Evolutionary conservation across 495 filamentous ascomycete species (phyloP).

Genomic region (Daldinia loculata): DNA sequence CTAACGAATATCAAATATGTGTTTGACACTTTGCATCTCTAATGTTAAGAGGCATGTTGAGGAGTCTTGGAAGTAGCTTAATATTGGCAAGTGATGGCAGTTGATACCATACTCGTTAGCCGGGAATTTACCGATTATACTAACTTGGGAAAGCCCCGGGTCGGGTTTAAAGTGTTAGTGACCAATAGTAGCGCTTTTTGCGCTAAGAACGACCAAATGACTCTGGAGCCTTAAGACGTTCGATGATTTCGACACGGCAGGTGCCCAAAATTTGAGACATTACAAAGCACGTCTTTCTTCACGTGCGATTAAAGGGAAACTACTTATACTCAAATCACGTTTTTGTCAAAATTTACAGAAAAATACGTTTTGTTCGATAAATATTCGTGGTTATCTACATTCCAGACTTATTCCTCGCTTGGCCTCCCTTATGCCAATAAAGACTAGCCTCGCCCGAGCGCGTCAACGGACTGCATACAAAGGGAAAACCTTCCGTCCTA

Average conservation of each 20-base stretch:
- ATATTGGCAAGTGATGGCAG: neutral
- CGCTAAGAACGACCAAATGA: constrained; percentile 12
- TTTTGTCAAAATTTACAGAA: neutral
- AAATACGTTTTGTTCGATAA: constrained; percentile 14
- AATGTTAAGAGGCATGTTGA: neutral
- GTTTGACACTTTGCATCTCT: neutral
- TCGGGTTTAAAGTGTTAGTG: neutral
- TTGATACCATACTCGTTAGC: neutral
- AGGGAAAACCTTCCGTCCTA: constrained; percentile 18
- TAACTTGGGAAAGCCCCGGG: constrained; percentile 16
- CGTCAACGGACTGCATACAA: constrained; percentile 39
- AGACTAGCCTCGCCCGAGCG: constrained; percentile 44
- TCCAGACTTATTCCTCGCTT: constrained; percentile 19
- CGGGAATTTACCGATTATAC: constrained; percentile 8
- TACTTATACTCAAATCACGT: neutral
- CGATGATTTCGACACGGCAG: constrained; percentile 25
- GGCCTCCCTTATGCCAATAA: constrained; percentile 44
- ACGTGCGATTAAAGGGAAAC: neutral
- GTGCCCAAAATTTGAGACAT: constrained; percentile 32
- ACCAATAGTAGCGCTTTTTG: constrained; percentile 14
- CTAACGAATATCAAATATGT: neutral
- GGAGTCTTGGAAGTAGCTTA: neutral
- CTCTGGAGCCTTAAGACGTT: constrained; percentile 22
- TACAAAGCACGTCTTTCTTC: constrained; percentile 17
- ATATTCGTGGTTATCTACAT: constrained; percentile 19